phyloP scores from a whole-genome alignment of 345 rosid genomes.

The Bruguiera sexangula region DNA sequence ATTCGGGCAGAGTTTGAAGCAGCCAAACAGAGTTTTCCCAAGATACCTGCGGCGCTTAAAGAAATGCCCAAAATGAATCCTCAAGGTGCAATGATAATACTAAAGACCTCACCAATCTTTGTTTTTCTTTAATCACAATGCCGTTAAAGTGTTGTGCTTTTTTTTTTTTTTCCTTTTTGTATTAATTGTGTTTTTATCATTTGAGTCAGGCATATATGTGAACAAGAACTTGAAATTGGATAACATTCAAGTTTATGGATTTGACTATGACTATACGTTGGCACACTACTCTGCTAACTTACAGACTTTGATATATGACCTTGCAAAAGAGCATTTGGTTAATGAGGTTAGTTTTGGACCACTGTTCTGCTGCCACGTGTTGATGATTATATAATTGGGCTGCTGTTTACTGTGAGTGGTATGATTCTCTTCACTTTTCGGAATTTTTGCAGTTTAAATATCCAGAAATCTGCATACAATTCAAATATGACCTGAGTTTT shows the following conservation, averaged over 20 bases:
- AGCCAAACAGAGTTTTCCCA: constrained; percentile 68
- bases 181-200: neutral
- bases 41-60: constrained; percentile 60
- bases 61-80: constrained; percentile 85
- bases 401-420: neutral
- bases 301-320: constrained; percentile 87
- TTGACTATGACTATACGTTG: constrained; percentile 91
- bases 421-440: neutral
- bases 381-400: neutral
- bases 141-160: neutral
- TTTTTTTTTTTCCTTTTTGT: neutral
- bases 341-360: constrained; percentile 59
- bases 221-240: constrained; percentile 87
- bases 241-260: constrained; percentile 81
- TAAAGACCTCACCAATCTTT: neutral
- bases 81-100: constrained; percentile 45
- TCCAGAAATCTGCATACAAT: constrained; percentile 65
- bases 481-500: constrained; percentile 77
- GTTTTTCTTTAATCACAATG: neutral
- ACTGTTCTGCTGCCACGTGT: neutral
- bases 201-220: constrained; percentile 66
- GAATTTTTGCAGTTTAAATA: constrained; percentile 65
- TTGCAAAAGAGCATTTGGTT: constrained; percentile 88
- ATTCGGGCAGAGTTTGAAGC: constrained; percentile 59
- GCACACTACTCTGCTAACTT: constrained; percentile 80